Conservation (phyloP, 805 yeast species). For the Clavispora carvajalis region DNA sequence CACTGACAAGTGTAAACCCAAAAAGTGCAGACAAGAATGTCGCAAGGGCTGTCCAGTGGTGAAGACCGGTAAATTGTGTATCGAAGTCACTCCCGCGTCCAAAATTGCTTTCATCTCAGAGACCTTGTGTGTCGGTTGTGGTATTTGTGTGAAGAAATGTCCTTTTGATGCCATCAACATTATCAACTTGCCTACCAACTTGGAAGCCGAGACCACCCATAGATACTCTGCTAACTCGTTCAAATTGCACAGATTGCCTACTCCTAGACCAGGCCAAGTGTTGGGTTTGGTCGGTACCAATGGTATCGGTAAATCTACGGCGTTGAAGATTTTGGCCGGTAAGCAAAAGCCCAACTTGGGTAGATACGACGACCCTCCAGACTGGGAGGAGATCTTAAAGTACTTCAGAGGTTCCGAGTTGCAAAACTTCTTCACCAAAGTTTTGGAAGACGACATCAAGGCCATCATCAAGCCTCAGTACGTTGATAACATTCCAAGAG, state of each 20-base stretch:
- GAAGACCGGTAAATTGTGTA: slow-evolving; percentile 95
- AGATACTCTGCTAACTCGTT: slow-evolving; percentile 97
- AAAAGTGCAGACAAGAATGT: slow-evolving; percentile 98
- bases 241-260: slow-evolving; percentile 94
- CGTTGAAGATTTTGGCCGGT: slow-evolving; percentile 93
- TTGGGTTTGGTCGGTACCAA: slow-evolving; percentile 96
- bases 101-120: slow-evolving; percentile 95
- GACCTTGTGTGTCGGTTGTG: slow-evolving; percentile 95
- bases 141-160: slow-evolving; percentile 98
- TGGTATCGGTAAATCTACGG: slow-evolving; percentile 99
- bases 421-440: slow-evolving; percentile 92
- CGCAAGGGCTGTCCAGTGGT: slow-evolving; percentile 96
- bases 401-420: slow-evolving; percentile 96
- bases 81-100: slow-evolving; percentile 85
- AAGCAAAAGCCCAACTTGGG: slow-evolving; percentile 97
- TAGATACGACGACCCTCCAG: slow-evolving; percentile 91
- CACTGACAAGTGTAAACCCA: slow-evolving; percentile 94
- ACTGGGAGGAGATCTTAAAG: slow-evolving; percentile 89
- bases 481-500: slow-evolving; percentile 96
- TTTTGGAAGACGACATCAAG: slow-evolving; percentile 88
- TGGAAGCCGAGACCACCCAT: slow-evolving; percentile 89
- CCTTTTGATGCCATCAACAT: slow-evolving; percentile 96
- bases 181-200: slow-evolving; percentile 92
- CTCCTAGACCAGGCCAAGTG: slow-evolving; percentile 99
- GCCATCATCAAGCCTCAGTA: slow-evolving; percentile 99